Evolutionary conservation across 2,329 filamentous ascomycete species (phyloP).

Genomic region (Aotearoamyces nothofagi): DNA sequence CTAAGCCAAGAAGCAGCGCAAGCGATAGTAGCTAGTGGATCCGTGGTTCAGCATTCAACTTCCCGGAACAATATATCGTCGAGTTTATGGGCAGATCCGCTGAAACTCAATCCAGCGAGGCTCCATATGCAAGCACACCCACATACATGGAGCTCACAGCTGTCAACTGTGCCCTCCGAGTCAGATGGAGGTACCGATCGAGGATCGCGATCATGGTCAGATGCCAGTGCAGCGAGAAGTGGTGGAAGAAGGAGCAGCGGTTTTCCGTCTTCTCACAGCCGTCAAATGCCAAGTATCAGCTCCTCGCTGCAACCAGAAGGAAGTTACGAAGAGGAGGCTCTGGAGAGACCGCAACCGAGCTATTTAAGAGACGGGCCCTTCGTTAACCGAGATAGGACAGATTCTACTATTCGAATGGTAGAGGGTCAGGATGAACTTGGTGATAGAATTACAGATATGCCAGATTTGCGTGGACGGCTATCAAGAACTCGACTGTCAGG

Average conservation of each 20-base stretch:
- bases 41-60: slow-evolving; percentile 14
- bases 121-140: slow-evolving; percentile 30
- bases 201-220: slow-evolving; percentile 28
- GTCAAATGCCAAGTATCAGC: slow-evolving; percentile 40
- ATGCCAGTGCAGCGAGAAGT: no score
- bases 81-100: slow-evolving; percentile 20
- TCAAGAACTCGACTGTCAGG: slow-evolving; percentile 38
- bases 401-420: slow-evolving; percentile 28
- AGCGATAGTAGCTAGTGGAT: slow-evolving; percentile 15
- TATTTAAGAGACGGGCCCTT: slow-evolving; percentile 23
- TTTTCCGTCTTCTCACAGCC: slow-evolving; percentile 29
- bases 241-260: slow-evolving; percentile 32
- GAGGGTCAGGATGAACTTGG: slow-evolving; percentile 48
- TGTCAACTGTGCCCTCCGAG: slow-evolving; percentile 49
- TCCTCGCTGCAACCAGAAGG: slow-evolving; percentile 24
- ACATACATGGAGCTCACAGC: slow-evolving; percentile 48
- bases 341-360: slow-evolving; percentile 33
- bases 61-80: slow-evolving; percentile 7
- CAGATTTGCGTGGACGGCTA: slow-evolving; percentile 33
- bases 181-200: slow-evolving; percentile 36
- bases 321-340: slow-evolving; percentile 18
- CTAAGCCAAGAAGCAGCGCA: slow-evolving; percentile 21
- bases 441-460: slow-evolving; percentile 45
- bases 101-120: slow-evolving; percentile 14
- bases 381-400: slow-evolving; percentile 15